phyloP scores from a whole-genome alignment of 345 rosid species.

The Sisymbrium altissimum region DNA sequence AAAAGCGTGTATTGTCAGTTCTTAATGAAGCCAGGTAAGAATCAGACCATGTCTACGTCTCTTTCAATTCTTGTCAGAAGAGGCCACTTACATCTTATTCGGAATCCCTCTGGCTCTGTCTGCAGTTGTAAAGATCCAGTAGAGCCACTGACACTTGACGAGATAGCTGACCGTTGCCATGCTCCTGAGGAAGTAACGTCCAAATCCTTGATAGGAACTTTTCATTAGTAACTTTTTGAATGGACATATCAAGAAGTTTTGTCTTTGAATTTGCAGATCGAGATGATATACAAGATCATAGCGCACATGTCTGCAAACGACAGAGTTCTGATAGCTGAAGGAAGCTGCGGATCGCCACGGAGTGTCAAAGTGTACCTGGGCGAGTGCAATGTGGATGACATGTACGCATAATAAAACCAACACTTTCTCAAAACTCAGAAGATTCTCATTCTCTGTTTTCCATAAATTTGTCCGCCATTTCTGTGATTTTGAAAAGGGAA shows the following conservation, averaged over 20 bases:
- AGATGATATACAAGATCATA: constrained; percentile 94
- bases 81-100: not conserved
- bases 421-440: not conserved
- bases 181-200: constrained; percentile 63
- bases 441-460: constrained; percentile 6
- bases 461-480: constrained; percentile 7
- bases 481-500: not conserved
- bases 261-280: constrained; percentile 57
- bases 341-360: constrained; percentile 88
- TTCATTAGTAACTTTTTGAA: not conserved
- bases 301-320: constrained; percentile 94
- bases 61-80: constrained; percentile 11
- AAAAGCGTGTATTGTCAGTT: constrained; percentile 88
- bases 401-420: constrained; percentile 40
- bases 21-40: constrained; percentile 89
- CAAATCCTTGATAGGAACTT: not conserved
- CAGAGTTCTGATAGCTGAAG: constrained; percentile 89
- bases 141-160: constrained; percentile 80
- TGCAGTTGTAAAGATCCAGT: constrained; percentile 90
- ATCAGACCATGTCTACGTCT: not conserved
- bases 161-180: constrained; percentile 91
- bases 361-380: constrained; percentile 82
- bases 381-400: constrained; percentile 76
- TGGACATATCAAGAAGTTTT: constrained; percentile 11
- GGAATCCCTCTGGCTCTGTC: not conserved